These are phyloP conservation scores for Saccharomyces hybrid DNA, from an alignment of 1,139 yeast genomes.

Conservation along the genomic window DNA sequence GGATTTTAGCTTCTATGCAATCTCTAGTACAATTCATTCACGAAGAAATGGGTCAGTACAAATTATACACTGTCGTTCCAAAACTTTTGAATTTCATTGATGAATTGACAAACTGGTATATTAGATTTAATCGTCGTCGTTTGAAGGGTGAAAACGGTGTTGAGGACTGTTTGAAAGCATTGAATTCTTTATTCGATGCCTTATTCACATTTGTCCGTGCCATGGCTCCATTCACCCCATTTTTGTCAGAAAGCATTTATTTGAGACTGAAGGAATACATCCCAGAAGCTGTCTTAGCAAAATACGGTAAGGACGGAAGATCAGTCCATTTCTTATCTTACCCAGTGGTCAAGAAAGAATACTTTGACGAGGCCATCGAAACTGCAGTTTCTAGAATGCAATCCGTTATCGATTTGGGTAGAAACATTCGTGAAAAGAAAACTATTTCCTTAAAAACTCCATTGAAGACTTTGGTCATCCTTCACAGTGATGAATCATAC, in stretches of 20 bases:
- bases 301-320: conserved; percentile 49
- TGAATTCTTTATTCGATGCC: conserved; percentile 87
- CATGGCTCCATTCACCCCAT: conserved; percentile 99
- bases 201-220: conserved; percentile 82
- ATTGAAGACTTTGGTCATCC: conserved; percentile 74
- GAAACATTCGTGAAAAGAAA: conserved; percentile 94
- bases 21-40: conserved; percentile 81
- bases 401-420: conserved; percentile 90
- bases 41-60: conserved; percentile 79
- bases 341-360: conserved; percentile 78
- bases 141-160: conserved; percentile 87
- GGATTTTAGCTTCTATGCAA: conserved; percentile 94
- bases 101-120: conserved; percentile 97
- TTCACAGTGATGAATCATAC: conserved; percentile 71
- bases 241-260: conserved; percentile 84
- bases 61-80: conserved; percentile 94
- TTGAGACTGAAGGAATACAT: conserved; percentile 61
- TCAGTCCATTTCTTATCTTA: conserved; percentile 90
- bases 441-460: conserved; percentile 92
- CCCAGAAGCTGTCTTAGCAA: conserved; percentile 40
- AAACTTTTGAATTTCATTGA: conserved; percentile 81
- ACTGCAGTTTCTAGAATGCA: conserved; percentile 93
- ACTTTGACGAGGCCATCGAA: conserved; percentile 72
- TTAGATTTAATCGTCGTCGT: conserved; percentile 96
- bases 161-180: conserved; percentile 75